A percentile compares a stretch with the other conserved stretches of the same genome.
Conservation (phyloP, 768 basidiomycete species). For the Macrolepiota fuliginosa region DNA sequence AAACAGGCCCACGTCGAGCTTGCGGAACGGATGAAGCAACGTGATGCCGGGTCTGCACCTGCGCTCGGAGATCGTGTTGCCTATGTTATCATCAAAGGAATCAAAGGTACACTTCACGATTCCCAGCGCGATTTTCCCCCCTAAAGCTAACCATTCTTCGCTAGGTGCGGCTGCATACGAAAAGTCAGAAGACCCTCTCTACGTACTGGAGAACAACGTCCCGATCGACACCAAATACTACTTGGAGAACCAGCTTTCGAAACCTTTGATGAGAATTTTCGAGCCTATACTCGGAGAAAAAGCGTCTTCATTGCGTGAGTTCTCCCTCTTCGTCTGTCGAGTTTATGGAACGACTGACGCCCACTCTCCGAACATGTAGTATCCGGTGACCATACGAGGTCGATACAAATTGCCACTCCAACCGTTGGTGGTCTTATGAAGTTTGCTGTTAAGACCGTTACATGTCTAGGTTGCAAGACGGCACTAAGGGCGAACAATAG, state of each 20-base stretch:
- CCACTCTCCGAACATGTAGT: slow-evolving; percentile 46
- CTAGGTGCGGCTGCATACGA: slow-evolving; percentile 95
- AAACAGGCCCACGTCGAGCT: slow-evolving; percentile 98
- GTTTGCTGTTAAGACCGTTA: slow-evolving; percentile 94
- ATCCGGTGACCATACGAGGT: slow-evolving; percentile 92
- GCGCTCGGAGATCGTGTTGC: slow-evolving; percentile 98
- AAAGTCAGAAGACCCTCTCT: slow-evolving; percentile 97
- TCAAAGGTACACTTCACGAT: slow-evolving; percentile 59
- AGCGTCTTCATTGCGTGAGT: slow-evolving; percentile 71
- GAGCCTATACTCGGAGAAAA: slow-evolving; percentile 96
- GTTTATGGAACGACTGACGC: slow-evolving; percentile 1
- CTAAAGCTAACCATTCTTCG: neutral
- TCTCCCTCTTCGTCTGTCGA: neutral
- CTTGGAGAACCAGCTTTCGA: slow-evolving; percentile 95
- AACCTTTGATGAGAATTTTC: slow-evolving; percentile 96
- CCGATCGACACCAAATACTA: slow-evolving; percentile 99
- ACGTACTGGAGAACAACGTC: slow-evolving; percentile 95
- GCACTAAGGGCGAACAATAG: slow-evolving; percentile 78
- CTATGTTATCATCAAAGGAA: slow-evolving; percentile 96
- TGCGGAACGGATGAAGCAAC: slow-evolving; percentile 92
- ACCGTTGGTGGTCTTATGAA: slow-evolving; percentile 98
- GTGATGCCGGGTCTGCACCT: slow-evolving; percentile 97
- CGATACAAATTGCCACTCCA: slow-evolving; percentile 95
- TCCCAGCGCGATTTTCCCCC: neutral
- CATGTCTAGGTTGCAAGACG: slow-evolving; percentile 95